Percentiles rank a stretch among this genome's conserved stretches.
These are phyloP conservation scores for Arthroderma sp. DNA, from an alignment of 2,329 filamentous ascomycete species.

Conservation along the genomic window DNA sequence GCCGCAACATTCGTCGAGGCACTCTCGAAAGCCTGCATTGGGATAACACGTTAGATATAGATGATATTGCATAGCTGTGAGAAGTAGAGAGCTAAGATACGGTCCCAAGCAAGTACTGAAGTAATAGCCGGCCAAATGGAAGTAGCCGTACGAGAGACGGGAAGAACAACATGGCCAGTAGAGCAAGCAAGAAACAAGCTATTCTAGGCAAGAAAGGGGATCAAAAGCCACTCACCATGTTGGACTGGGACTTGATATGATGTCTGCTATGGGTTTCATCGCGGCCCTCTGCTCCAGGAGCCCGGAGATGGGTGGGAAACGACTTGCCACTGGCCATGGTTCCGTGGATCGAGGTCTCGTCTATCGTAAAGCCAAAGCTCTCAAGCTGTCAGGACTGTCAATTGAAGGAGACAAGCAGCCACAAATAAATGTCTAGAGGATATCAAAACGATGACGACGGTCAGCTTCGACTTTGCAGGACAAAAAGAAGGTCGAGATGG, in stretches of 20 bases:
- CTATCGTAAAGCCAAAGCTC: not conserved
- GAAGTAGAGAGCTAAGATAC: too few relatives aligned
- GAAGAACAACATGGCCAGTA: not conserved
- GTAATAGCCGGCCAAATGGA: too few relatives aligned
- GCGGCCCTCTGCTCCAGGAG: slow-evolving; percentile 34
- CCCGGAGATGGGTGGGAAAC: slow-evolving; percentile 67
- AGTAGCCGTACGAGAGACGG: not conserved
- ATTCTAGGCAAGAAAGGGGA: too few relatives aligned
- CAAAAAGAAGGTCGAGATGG: not conserved
- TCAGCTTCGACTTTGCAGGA: not conserved
- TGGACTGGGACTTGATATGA: slow-evolving; percentile 45
- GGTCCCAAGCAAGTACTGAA: too few relatives aligned
- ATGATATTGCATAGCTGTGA: not conserved
- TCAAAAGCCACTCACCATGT: slow-evolving; percentile 39
- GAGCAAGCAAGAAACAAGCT: too few relatives aligned
- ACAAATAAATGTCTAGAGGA: not conserved
- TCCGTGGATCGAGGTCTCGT: not conserved
- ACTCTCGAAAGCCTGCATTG: slow-evolving; percentile 87
- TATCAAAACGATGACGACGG: not conserved
- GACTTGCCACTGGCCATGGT: slow-evolving; percentile 60
- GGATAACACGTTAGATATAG: not conserved
- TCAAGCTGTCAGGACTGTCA: not conserved
- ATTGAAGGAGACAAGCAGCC: not conserved
- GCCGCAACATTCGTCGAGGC: slow-evolving; percentile 96
- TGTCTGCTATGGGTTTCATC: slow-evolving; percentile 32